phyloP scores from a whole-genome alignment of 129 eudicot species.

The Flaveria ramosissima region DNA sequence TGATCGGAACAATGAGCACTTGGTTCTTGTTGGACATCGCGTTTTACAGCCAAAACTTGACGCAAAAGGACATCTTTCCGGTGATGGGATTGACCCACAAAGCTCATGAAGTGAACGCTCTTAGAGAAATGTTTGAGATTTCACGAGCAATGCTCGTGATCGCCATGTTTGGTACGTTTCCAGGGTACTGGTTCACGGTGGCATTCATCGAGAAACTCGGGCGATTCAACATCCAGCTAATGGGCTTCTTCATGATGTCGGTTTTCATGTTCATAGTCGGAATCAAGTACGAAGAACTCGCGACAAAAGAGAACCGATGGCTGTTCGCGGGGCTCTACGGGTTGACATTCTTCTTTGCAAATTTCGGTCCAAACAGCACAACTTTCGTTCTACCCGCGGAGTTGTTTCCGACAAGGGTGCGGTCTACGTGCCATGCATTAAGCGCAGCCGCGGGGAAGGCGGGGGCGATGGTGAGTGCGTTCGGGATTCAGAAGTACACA shows the following conservation, averaged over 20 bases:
- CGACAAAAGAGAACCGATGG: constrained; percentile 37
- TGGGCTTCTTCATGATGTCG: constrained; percentile 68
- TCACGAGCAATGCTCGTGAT: constrained; percentile 59
- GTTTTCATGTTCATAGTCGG: constrained; percentile 65
- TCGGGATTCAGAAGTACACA: constrained; percentile 48
- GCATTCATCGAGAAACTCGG: constrained; percentile 60
- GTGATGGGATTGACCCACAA: constrained; percentile 37
- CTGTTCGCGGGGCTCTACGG: constrained; percentile 47
- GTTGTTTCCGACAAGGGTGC: constrained; percentile 59
- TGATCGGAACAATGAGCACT: constrained; percentile 49
- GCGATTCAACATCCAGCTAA: constrained; percentile 50
- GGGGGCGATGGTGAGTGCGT: constrained; percentile 63
- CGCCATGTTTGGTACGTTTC: constrained; percentile 59
- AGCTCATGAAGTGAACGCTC: constrained; percentile 32
- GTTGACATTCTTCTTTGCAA: constrained; percentile 64
- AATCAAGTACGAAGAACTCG: constrained; percentile 39
- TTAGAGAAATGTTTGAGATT: constrained; percentile 47
- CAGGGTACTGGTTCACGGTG: constrained; percentile 76
- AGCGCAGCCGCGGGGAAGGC: constrained; percentile 74
- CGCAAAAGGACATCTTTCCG: constrained; percentile 52
- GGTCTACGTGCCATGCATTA: constrained; percentile 64
- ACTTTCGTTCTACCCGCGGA: constrained; percentile 70
- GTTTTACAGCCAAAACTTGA: constrained; percentile 53
- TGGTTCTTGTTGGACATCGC: constrained; percentile 62
- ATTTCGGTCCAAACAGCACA: constrained; percentile 67